A percentile compares a stretch with the other conserved stretches of the same genome.
These are phyloP conservation scores for Leptographium radiaticola DNA, from an alignment of 2,329 filamentous ascomycete genomes.

Conservation along the genomic window DNA sequence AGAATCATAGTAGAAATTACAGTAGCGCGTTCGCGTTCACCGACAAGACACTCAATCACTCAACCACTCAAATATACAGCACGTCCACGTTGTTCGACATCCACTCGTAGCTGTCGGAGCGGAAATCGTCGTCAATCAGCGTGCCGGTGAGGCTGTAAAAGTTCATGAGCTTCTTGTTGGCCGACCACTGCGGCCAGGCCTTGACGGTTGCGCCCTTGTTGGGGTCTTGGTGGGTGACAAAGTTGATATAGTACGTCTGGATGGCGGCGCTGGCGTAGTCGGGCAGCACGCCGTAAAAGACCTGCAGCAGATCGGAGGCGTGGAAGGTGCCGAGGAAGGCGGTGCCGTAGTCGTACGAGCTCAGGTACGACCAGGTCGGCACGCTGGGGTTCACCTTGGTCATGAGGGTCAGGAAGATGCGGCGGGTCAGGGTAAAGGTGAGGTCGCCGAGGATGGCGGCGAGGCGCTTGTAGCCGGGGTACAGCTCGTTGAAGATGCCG, in stretches of 20 bases:
- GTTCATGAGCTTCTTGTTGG: constrained; percentile 35
- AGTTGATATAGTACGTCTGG: constrained; percentile 59
- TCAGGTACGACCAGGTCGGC: constrained; percentile 61
- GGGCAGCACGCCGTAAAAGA: constrained; percentile 51
- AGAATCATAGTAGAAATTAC: too few species aligned
- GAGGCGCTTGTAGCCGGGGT: constrained; percentile 65
- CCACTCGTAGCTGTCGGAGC: constrained; percentile 12
- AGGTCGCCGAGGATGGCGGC: constrained; percentile 65
- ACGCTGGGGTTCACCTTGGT: constrained; percentile 38
- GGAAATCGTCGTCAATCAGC: constrained; percentile 17
- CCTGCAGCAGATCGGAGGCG: constrained; percentile 52
- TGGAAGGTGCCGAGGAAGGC: constrained; percentile 71
- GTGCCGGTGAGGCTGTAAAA: constrained; percentile 20
- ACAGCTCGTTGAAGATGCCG: constrained; percentile 51
- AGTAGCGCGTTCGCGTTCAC: too few species aligned
- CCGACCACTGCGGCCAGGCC: constrained; percentile 29
- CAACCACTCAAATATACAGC: not conserved
- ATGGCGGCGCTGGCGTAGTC: constrained; percentile 49
- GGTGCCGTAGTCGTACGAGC: constrained; percentile 57
- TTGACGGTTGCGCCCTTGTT: constrained; percentile 35
- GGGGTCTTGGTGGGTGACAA: constrained; percentile 57
- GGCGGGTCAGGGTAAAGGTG: constrained; percentile 59
- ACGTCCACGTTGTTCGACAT: constrained; percentile 3
- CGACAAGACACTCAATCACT: too few species aligned
- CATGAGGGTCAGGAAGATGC: constrained; percentile 43